Conservation (phyloP, 805 yeast species). For the Wickerhamiella qilinensis region DNA sequence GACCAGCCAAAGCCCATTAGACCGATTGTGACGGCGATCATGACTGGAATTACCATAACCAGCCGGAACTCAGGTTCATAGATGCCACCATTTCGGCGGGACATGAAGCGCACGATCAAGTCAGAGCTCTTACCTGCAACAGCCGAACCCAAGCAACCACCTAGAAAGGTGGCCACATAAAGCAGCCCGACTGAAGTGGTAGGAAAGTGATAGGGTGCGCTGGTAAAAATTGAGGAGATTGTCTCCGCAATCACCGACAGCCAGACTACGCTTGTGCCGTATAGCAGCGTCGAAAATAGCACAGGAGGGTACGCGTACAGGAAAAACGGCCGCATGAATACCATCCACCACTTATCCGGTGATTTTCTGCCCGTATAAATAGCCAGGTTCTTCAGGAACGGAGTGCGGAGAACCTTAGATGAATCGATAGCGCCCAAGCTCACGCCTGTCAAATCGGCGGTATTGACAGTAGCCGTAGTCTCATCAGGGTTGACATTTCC, state of each 20-base stretch:
- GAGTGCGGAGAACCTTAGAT: constrained; percentile 5
- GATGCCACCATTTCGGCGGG: constrained; percentile 32
- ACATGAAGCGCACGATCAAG: constrained; percentile 29
- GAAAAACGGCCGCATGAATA: constrained; percentile 37
- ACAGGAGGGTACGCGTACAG: constrained; percentile 34
- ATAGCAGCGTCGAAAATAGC: constrained; percentile 34
- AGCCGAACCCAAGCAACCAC: constrained; percentile 41
- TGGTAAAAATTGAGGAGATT: constrained; percentile 32
- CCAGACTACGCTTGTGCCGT: constrained; percentile 47
- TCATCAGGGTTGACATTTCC: neutral
- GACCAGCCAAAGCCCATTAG: constrained; percentile 54
- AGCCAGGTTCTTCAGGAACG: constrained; percentile 24
- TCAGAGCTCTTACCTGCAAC: constrained; percentile 38
- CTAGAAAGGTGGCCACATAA: constrained; percentile 39
- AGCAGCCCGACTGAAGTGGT: constrained; percentile 35
- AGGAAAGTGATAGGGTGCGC: constrained; percentile 30
- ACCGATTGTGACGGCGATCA: constrained; percentile 30
- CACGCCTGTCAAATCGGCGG: neutral
- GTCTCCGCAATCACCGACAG: constrained; percentile 44
- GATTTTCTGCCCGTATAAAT: constrained; percentile 35
- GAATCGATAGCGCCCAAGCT: neutral
- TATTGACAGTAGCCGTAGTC: neutral
- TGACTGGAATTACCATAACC: constrained; percentile 36
- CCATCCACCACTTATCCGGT: constrained; percentile 37
- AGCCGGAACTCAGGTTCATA: constrained; percentile 51